Conservation (phyloP, 2,329 filamentous ascomycete species). For the Xylaria sp. region DNA sequence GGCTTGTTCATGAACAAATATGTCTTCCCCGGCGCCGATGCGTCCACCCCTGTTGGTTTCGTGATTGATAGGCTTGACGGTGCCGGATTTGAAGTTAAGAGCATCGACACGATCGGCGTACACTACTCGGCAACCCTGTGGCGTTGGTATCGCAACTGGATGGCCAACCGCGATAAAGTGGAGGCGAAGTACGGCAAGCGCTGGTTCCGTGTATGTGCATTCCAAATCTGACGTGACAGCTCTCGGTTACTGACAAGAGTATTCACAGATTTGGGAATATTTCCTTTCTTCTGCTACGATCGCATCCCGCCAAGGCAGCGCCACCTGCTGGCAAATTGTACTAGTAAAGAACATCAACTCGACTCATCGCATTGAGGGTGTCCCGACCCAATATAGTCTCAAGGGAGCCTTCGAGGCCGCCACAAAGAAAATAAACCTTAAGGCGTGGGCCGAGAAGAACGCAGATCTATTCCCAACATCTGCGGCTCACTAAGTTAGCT, state of each 20-base stretch:
- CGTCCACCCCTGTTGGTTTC: slow-evolving; percentile 88
- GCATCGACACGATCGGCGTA: slow-evolving; percentile 89
- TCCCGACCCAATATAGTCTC: slow-evolving; percentile 69
- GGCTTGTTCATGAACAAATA: slow-evolving; percentile 99
- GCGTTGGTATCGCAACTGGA: slow-evolving; percentile 99
- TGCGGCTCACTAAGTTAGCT: slow-evolving; percentile 32
- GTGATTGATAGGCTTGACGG: slow-evolving; percentile 85
- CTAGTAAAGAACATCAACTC: slow-evolving; percentile 85
- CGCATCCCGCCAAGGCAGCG: slow-evolving; percentile 74
- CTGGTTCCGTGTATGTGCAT: slow-evolving; percentile 86
- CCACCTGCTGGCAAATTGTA: slow-evolving; percentile 80
- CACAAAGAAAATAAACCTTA: slow-evolving; percentile 41
- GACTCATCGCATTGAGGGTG: slow-evolving; percentile 76
- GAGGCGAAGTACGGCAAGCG: slow-evolving; percentile 91
- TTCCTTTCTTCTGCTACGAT: slow-evolving; percentile 81
- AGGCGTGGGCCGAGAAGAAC: slow-evolving; percentile 44
- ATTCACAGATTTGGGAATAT: slow-evolving; percentile 71
- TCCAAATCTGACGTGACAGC: not conserved
- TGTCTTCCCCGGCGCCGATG: slow-evolving; percentile 95
- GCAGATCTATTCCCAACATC: slow-evolving; percentile 43
- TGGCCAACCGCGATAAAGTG: slow-evolving; percentile 90
- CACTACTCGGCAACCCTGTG: slow-evolving; percentile 97
- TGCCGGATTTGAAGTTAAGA: slow-evolving; percentile 89
- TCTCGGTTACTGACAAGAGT: slow-evolving; percentile 22
- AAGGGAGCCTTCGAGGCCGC: slow-evolving; percentile 60